Evolutionary conservation across 345 rosid genomes (phyloP).

Genomic region (Pugionium cornutum): DNA sequence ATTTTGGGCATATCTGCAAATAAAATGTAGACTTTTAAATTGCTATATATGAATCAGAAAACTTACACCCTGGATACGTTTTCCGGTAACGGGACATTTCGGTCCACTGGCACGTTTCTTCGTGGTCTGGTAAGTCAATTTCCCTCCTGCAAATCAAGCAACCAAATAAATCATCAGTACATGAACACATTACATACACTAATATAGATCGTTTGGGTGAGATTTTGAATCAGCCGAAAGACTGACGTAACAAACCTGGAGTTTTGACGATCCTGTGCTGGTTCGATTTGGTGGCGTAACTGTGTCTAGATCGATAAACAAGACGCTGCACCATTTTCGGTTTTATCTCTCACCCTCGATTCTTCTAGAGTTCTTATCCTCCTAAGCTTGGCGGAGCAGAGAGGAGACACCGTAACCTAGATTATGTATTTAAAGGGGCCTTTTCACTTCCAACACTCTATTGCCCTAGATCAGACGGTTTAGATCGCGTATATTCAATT

Average conservation of each 20-base stretch:
- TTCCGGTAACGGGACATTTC: conserved; percentile 85
- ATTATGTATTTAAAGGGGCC: conserved; percentile 4
- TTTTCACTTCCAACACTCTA: not conserved
- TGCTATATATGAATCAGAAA: not conserved
- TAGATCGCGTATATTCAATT: not conserved
- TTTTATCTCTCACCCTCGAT: conserved; percentile 1
- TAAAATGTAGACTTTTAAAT: too few relatives aligned
- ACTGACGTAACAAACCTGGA: conserved; percentile 51
- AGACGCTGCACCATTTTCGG: conserved; percentile 90
- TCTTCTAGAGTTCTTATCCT: conserved; percentile 43
- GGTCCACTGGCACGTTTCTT: conserved; percentile 90
- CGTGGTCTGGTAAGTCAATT: conserved; percentile 81
- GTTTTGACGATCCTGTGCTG: conserved; percentile 93
- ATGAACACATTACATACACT: conserved; percentile 6
- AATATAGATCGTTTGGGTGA: not conserved
- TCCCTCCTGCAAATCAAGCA: conserved; percentile 58
- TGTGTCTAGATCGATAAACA: conserved; percentile 81
- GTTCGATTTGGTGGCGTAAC: conserved; percentile 94
- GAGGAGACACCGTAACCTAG: not conserved
- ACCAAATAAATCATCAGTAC: not conserved
- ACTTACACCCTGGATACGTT: conserved; percentile 92
- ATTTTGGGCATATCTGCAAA: not conserved
- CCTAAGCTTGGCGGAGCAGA: conserved; percentile 40
- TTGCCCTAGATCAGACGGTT: conserved; percentile 53
- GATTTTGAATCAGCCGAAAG: not conserved